Evolutionary conservation across 805 yeast genomes (phyloP), one percentile per base, ranked within the genome.

Genomic region (Dipodascus albidus): DNA sequence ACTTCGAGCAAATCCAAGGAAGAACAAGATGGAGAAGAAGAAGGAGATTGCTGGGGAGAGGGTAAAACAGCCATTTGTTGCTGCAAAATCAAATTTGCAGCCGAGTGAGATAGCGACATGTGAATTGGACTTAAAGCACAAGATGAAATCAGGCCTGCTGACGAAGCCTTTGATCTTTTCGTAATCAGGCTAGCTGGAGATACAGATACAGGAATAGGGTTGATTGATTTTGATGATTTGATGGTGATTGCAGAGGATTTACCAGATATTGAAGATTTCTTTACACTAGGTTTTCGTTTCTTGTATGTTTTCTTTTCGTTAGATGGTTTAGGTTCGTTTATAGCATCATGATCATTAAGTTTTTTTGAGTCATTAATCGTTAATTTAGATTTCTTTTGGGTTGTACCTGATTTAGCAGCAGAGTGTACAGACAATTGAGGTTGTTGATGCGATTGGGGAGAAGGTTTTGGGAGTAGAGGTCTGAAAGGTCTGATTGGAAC

Each of bases 401-500:
- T 27, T 11, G 33, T 27, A 27, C 33, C 44, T 11, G 44, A 38
- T 38, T 14, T 38, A 6, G 44, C 17, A n/a, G 6, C 20, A 38
- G 44, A 4, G 44, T n/a, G 44, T 38, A 17, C 33, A 11, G 33
- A 11, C 6, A 11, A 27, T 4, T 11, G 20, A 38, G 44, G 9
- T 27, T 27, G 33, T 11, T 27, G 33, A 6, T n/a, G n/a, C 9
- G 38, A 9, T 31, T 38, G 44, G 20, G 44, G 44, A 3, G 52
- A 23, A 8, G 69, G 69, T 50, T 66, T 66, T 20, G 70, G 70
- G 48, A 67, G 59, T 52, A 67, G 55, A 9, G 69, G 69, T n/a
- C 70, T 58, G 51, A 65, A 65, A 2, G 70, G 69, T 23, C 68
- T 55, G 47, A 66, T 66, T 8, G 70, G 68, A 20, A 65, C 69